Percentiles rank a stretch among this genome's conserved stretches.
These are phyloP conservation scores for Exophiala sp. DNA, from an alignment of 2,329 filamentous ascomycete genomes.

Conservation along the genomic window DNA sequence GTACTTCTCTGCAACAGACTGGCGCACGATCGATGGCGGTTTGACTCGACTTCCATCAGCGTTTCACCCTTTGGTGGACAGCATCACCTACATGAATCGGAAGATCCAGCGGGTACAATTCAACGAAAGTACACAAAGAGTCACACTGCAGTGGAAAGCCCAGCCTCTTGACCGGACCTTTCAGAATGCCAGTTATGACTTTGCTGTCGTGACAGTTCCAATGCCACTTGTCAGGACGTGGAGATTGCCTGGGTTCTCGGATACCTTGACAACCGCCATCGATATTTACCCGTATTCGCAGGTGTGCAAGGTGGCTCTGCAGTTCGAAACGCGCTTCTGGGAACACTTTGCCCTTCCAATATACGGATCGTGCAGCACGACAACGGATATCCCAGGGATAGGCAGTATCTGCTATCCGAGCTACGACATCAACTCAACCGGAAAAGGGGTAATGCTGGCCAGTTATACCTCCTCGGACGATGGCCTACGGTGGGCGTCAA, in stretches of 20 bases:
- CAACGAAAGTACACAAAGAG: slow-evolving; percentile 48
- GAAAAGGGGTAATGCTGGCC: slow-evolving; percentile 60
- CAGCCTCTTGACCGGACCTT: slow-evolving; percentile 37
- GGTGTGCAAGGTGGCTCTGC: slow-evolving; percentile 59
- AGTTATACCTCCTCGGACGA: slow-evolving; percentile 48
- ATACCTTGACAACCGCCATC: slow-evolving; percentile 50
- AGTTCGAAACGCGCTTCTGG: slow-evolving; percentile 65
- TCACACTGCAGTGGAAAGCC: slow-evolving; percentile 57
- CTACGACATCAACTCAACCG: slow-evolving; percentile 62
- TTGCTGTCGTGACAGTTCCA: slow-evolving; percentile 62
- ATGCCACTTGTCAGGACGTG: slow-evolving; percentile 63
- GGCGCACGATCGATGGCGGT: slow-evolving; percentile 63
- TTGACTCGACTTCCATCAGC: slow-evolving; percentile 58
- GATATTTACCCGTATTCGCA: slow-evolving; percentile 48
- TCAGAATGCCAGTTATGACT: slow-evolving; percentile 58
- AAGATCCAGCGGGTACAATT: slow-evolving; percentile 57
- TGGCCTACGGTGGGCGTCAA: slow-evolving; percentile 45
- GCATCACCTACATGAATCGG: slow-evolving; percentile 55
- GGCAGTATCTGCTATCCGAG: slow-evolving; percentile 64
- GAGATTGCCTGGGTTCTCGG: slow-evolving; percentile 54
- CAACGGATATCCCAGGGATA: slow-evolving; percentile 58
- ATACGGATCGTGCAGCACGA: slow-evolving; percentile 59
- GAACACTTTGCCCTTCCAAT: slow-evolving; percentile 55
- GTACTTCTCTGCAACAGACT: slow-evolving; percentile 59
- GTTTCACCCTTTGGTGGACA: slow-evolving; percentile 60